Conservation (phyloP, 306 rosid species). For the Quercus ilex region DNA sequence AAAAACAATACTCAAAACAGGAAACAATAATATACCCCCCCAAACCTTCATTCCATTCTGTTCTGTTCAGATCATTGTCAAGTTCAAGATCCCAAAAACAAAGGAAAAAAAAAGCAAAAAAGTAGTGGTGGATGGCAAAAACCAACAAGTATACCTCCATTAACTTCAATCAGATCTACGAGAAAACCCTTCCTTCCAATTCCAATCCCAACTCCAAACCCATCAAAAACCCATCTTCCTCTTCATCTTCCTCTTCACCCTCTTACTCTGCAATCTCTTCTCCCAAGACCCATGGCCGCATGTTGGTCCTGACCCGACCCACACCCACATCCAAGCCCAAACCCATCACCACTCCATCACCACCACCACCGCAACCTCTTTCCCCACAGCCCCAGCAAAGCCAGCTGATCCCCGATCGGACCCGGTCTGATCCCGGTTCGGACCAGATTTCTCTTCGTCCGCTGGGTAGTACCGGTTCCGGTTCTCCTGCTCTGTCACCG, state of each 20-base stretch:
- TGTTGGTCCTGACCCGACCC: constrained; percentile 72
- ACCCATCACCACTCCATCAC: constrained; percentile 25
- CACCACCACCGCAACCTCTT: constrained; percentile 11
- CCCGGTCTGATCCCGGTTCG: constrained; percentile 30
- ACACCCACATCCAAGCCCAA: constrained; percentile 35
- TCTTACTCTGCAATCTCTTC: constrained; percentile 67
- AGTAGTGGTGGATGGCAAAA: constrained; percentile 74
- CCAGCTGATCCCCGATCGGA: constrained; percentile 26
- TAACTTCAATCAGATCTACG: constrained; percentile 80
- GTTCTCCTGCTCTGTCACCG: constrained; percentile 25
- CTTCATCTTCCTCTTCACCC: constrained; percentile 39
- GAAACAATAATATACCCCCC: no score
- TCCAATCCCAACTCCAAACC: constrained; percentile 14
- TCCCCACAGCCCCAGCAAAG: constrained; percentile 16
- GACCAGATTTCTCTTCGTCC: constrained; percentile 78
- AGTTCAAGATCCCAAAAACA: no score
- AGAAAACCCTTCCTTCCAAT: constrained; percentile 33
- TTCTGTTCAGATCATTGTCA: no score
- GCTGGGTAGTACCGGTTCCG: constrained; percentile 49
- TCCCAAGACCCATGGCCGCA: constrained; percentile 68
- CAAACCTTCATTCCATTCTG: no score
- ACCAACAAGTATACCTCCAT: constrained; percentile 67
- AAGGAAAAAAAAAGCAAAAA: no score
- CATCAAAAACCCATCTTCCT: constrained; percentile 27
- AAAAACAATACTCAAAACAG: no score